These are phyloP conservation scores for Phytophthora crassamura DNA, from an alignment of 352 stramenopile species.

Conservation along the genomic window DNA sequence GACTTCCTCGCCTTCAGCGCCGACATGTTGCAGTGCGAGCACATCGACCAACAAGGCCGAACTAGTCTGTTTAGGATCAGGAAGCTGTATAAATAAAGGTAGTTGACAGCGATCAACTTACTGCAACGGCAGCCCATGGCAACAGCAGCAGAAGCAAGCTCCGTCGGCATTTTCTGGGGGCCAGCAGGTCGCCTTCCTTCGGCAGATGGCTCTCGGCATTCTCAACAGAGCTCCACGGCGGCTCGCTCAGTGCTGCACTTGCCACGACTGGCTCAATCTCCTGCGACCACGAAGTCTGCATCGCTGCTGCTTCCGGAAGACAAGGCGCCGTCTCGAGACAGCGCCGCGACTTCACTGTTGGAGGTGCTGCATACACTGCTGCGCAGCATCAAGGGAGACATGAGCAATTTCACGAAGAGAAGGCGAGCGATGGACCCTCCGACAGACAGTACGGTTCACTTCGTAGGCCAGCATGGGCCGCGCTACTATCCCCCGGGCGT, in stretches of 20 bases:
- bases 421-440: slow-evolving; percentile 37
- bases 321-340: slow-evolving; percentile 1
- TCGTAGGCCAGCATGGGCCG: slow-evolving; percentile 4
- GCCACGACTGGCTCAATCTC: slow-evolving; percentile 11
- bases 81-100: slow-evolving; percentile 29
- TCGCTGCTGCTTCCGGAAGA: neutral
- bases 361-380: slow-evolving; percentile 60
- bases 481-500: slow-evolving; percentile 39
- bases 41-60: slow-evolving; percentile 46
- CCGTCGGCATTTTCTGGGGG: slow-evolving; percentile 48
- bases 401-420: slow-evolving; percentile 39
- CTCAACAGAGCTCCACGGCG: neutral
- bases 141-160: neutral
- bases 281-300: slow-evolving; percentile 1
- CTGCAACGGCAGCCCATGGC: slow-evolving; percentile 6
- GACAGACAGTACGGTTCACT: slow-evolving; percentile 25
- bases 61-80: slow-evolving; percentile 68
- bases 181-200: neutral
- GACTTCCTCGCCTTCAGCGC: slow-evolving; percentile 71
- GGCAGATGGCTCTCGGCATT: neutral
- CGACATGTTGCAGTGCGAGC: slow-evolving; percentile 45
- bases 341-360: slow-evolving; percentile 41
- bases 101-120: slow-evolving; percentile 6
- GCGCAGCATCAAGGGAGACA: slow-evolving; percentile 47
- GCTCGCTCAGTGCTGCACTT: slow-evolving; percentile 2